These are phyloP conservation scores for Tagetes erecta DNA, from an alignment of 129 eudicot species.

Conservation along the genomic window DNA sequence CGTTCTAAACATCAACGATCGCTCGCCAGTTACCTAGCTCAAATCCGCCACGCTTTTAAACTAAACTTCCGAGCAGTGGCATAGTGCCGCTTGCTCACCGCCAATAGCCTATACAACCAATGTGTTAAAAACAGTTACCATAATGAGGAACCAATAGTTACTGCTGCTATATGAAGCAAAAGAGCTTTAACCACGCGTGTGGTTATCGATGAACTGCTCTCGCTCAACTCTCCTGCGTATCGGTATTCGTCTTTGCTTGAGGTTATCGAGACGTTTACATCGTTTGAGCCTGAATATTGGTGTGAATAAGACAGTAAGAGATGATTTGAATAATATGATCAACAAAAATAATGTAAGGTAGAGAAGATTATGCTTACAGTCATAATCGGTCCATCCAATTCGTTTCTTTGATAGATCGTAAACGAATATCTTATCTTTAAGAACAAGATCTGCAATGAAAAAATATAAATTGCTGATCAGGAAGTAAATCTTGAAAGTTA, in stretches of 20 bases:
- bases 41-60: neutral
- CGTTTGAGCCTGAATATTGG: conserved; percentile 58
- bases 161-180: conserved; percentile 24
- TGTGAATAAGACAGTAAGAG: neutral
- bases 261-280: conserved; percentile 83
- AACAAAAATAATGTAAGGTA: neutral
- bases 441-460: conserved; percentile 69
- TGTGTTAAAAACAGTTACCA: conserved; percentile 26
- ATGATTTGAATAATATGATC: neutral
- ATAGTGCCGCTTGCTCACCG: neutral
- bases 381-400: conserved; percentile 94
- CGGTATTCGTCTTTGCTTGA: conserved; percentile 63
- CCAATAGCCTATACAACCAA: neutral
- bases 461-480: neutral
- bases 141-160: conserved; percentile 25
- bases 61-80: neutral
- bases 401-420: conserved; percentile 74
- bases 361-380: conserved; percentile 60
- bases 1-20: conserved; percentile 14
- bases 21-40: conserved; percentile 4
- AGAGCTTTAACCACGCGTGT: conserved; percentile 20
- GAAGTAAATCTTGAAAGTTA: conserved; percentile 7
- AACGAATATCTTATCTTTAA: conserved; percentile 83
- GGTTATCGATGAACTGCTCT: conserved; percentile 48
- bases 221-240: conserved; percentile 71